These are phyloP conservation scores for Penicillium macrosclerotiorum DNA, from an alignment of 495 filamentous ascomycete species.

Conservation along the genomic window DNA sequence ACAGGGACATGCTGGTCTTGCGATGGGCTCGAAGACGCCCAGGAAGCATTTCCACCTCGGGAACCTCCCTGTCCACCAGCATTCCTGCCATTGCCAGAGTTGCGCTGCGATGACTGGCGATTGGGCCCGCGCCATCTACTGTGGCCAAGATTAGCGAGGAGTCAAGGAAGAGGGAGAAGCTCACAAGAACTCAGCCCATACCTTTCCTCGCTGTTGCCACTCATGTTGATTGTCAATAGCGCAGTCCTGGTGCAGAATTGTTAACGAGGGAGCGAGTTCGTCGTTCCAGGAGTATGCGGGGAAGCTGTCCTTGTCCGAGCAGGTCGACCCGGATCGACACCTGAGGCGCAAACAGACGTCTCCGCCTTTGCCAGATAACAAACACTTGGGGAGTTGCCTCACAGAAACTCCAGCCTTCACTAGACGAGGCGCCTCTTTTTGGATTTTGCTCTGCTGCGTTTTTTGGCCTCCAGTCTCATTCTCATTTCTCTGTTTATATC, in stretches of 20 bases:
- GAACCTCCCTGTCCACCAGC: conserved; percentile 30
- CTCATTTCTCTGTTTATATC: background rate
- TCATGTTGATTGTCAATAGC: conserved; percentile 27
- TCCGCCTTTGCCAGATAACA: conserved; percentile 31
- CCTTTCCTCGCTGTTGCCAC: conserved; percentile 37
- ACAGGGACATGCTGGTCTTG: conserved; percentile 47
- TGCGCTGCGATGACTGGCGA: conserved; percentile 41
- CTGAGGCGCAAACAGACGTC: conserved; percentile 20
- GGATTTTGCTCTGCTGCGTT: background rate
- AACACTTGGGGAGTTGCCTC: conserved; percentile 8
- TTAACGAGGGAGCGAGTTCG: background rate
- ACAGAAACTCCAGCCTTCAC: conserved; percentile 4
- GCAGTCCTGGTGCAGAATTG: too few species aligned
- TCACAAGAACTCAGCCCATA: conserved; percentile 12
- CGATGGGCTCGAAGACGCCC: conserved; percentile 24
- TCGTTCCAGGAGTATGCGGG: conserved; percentile 15
- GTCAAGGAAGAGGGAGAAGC: background rate
- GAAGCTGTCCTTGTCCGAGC: conserved; percentile 19
- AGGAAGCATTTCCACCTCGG: conserved; percentile 31
- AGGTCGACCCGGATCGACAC: conserved; percentile 16
- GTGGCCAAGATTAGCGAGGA: conserved; percentile 6
- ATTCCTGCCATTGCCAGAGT: conserved; percentile 32
- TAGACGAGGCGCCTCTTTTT: conserved; percentile 2
- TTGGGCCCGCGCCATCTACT: conserved; percentile 44
- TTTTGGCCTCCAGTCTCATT: background rate